Conservation (phyloP, 768 basidiomycete genomes). For the Amanita molliuscula region DNA sequence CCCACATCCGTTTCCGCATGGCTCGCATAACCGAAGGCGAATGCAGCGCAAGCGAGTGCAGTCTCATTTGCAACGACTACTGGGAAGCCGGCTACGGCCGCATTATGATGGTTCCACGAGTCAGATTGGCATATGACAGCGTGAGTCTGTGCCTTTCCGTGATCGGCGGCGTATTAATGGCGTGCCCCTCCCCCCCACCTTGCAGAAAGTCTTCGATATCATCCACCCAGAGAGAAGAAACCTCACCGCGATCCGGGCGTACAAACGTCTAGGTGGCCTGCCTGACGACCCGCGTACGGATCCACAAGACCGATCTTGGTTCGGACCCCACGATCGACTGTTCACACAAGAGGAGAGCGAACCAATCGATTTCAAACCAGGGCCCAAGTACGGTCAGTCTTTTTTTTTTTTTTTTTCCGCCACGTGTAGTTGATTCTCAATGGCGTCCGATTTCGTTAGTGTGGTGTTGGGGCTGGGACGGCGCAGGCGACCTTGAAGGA, state of each 20-base stretch:
- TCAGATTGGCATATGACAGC: conserved; percentile 91
- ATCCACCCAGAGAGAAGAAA: conserved; percentile 88
- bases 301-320: conserved; percentile 97
- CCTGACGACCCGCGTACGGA: conserved; percentile 95
- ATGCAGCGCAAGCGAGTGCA: conserved; percentile 93
- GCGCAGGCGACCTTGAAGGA: conserved; percentile 94
- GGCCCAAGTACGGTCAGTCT: conserved; percentile 78
- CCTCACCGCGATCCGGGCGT: conserved; percentile 92
- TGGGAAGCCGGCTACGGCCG: conserved; percentile 94
- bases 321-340: conserved; percentile 91
- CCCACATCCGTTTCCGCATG: conserved; percentile 94
- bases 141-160: conserved; percentile 22
- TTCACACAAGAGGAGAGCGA: conserved; percentile 86
- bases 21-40: conserved; percentile 80
- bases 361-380: conserved; percentile 63
- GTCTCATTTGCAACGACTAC: conserved; percentile 96
- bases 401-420: background rate
- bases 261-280: conserved; percentile 88
- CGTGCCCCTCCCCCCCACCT: background rate
- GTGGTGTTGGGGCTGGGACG: conserved; percentile 99
- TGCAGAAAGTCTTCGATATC: conserved; percentile 86
- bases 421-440: background rate
- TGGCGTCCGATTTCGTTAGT: conserved; percentile 37
- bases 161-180: background rate
- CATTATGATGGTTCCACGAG: conserved; percentile 95